Base-by-base conservation (phyloP, 2,329 filamentous ascomycete species). In the Aspergillus intermedius region DNA sequence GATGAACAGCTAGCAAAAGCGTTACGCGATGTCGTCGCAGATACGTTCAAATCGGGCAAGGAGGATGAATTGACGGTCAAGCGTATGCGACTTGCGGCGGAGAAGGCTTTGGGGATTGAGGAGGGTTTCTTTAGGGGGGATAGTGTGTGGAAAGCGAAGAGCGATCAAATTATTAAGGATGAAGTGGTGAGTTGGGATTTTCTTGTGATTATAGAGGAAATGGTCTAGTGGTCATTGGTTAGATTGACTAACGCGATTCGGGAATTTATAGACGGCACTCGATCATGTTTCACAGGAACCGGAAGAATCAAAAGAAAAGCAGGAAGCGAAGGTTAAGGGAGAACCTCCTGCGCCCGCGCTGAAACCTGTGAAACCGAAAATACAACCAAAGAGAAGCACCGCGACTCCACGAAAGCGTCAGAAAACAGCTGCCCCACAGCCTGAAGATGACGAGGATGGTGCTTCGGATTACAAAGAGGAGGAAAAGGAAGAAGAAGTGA, bases 51-150 rank as follows among this genome's bases (percentile, higher is more conserved):
- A 23, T 55, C 60, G 1, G 69, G 66, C 6, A 70, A 77, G 17
- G 61, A 66, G 28, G 74, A 80, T 5, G 73, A 80, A 45, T 63
- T 83, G 52, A 82, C 81, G 0, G 71, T 83, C 46, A 82, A 80
- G 53, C 71, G 72, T 47, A 75, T 82, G 45, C 77, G 81, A 44
- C 59, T 69, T 25, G 72, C 72, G 21, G 75, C 74, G 3, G 80
- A 82, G 60, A 65, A 74, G 49, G 63, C 73, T 44, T 62, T 84
- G 9, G 72, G 70, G 28, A 65, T 84, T 19, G 68, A 74, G 6
- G 66, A 68, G 5, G 79, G 73, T 2, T 83, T 81, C 57, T 75
- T 83, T 56, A 84, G 79, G 57, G 64, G 55, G n/a, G 65, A 76
- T 50, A 57, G 58, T 1, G 58, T 60, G 4, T 85, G 82, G 82